Percentiles rank a stretch among this genome's conserved stretches.
These are phyloP conservation scores for Elsinoe fawcettii DNA, from an alignment of 2,329 filamentous ascomycete species.

Conservation along the genomic window DNA sequence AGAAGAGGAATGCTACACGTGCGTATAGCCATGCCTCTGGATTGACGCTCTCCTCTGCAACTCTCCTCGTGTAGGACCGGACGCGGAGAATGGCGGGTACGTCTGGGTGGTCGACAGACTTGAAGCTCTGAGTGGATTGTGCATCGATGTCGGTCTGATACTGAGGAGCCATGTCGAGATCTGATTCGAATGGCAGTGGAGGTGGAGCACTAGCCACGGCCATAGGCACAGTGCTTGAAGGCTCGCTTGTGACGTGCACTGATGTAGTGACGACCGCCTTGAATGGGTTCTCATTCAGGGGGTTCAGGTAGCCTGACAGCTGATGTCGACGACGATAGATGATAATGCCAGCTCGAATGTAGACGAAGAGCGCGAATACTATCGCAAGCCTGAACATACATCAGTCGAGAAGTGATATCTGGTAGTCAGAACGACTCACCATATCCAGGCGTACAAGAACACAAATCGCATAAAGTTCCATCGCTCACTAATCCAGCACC, in stretches of 20 bases:
- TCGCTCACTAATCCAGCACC: slow-evolving; percentile 16
- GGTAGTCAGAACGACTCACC: slow-evolving; percentile 1
- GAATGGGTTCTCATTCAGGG: slow-evolving; percentile 15
- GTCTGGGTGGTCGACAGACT: background rate
- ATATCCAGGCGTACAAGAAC: slow-evolving; percentile 15
- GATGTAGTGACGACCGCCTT: slow-evolving; percentile 13
- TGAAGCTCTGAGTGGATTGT: slow-evolving; percentile 1
- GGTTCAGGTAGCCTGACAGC: slow-evolving; percentile 14
- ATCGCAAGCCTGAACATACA: slow-evolving; percentile 7
- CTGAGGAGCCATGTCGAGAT: background rate
- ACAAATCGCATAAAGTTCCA: slow-evolving; percentile 15
- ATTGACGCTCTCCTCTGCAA: slow-evolving; percentile 20
- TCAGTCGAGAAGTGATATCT: background rate
- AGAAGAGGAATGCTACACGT: slow-evolving; percentile 35
- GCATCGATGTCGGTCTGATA: slow-evolving; percentile 10
- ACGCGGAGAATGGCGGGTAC: slow-evolving; percentile 2
- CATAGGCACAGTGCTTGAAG: background rate
- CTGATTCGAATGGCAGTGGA: background rate
- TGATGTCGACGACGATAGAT: slow-evolving; percentile 14
- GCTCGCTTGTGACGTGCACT: slow-evolving; percentile 14
- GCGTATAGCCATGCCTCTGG: slow-evolving; percentile 34
- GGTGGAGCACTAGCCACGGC: background rate
- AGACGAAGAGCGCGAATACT: slow-evolving; percentile 10
- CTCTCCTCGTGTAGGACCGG: slow-evolving; percentile 10
- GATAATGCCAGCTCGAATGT: slow-evolving; percentile 9